These are phyloP conservation scores for Sporothrix luriei DNA, from an alignment of 2,329 filamentous ascomycete genomes.

Conservation along the genomic window DNA sequence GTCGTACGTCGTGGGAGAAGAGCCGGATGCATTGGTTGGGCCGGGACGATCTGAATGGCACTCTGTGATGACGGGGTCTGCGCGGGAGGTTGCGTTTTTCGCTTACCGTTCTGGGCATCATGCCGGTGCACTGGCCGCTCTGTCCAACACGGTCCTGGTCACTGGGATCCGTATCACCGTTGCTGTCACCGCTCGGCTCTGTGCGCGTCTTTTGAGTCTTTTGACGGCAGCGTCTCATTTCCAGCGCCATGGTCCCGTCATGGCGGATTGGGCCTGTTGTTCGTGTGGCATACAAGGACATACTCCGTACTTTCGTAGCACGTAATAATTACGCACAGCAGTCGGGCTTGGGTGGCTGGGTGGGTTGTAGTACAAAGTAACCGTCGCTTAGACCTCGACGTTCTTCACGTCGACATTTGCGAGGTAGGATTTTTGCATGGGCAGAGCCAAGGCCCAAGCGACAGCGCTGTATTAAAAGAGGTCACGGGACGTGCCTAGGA, in stretches of 20 bases:
- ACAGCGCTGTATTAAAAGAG: background rate
- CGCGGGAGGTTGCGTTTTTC: background rate
- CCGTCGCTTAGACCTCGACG: background rate
- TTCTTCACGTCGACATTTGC: background rate
- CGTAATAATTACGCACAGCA: background rate
- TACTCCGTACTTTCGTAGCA: background rate
- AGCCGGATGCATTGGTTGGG: background rate
- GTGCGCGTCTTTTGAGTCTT: background rate
- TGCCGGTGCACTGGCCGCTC: background rate
- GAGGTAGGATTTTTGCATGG: no score
- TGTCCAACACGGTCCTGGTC: background rate
- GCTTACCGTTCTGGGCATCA: slow-evolving; percentile 3
- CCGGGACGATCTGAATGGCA: slow-evolving; percentile 5
- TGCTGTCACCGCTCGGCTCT: background rate
- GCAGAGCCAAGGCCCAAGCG: background rate
- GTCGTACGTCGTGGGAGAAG: no score
- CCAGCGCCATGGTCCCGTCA: slow-evolving; percentile 15
- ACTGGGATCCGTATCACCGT: background rate
- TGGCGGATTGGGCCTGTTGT: background rate
- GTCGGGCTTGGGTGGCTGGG: no score
- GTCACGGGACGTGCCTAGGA: background rate
- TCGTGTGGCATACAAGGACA: background rate
- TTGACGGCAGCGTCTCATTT: background rate
- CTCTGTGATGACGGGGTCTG: background rate
- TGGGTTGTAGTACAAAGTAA: no score